phyloP scores from a whole-genome alignment of 2,329 filamentous ascomycete species.

The Teratosphaeria epicoccoides region DNA sequence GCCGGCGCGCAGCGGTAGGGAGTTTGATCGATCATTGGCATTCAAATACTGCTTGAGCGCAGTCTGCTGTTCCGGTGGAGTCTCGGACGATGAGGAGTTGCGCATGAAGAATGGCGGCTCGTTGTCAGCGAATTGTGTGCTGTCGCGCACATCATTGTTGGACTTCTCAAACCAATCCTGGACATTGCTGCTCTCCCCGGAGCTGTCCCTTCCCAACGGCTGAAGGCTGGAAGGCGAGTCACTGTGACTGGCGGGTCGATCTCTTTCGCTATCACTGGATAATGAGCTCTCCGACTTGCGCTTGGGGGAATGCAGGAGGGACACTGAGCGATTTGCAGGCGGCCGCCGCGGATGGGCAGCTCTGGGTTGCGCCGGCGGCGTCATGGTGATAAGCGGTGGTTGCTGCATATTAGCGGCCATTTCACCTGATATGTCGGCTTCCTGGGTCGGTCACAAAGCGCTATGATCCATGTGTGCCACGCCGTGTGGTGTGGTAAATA shows the following conservation, averaged over 20 bases:
- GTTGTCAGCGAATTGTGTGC: slow-evolving; percentile 33
- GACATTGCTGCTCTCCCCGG: slow-evolving; percentile 42
- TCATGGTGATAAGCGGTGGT: background rate
- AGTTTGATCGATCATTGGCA: slow-evolving; percentile 6
- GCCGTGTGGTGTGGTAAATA: background rate
- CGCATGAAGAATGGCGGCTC: slow-evolving; percentile 32
- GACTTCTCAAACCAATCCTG: slow-evolving; percentile 43
- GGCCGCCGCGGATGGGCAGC: slow-evolving; percentile 30
- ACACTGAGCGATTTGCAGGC: slow-evolving; percentile 37
- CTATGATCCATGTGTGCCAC: background rate
- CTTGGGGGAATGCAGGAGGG: slow-evolving; percentile 32
- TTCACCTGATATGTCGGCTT: background rate
- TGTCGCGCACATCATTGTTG: slow-evolving; percentile 38
- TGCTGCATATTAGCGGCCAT: background rate
- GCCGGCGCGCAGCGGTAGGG: slow-evolving; percentile 21
- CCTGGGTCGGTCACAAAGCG: background rate
- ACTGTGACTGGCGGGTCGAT: slow-evolving; percentile 6
- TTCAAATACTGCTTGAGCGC: slow-evolving; percentile 7
- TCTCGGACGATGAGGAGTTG: slow-evolving; percentile 31
- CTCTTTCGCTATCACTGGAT: slow-evolving; percentile 6
- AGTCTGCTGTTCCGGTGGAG: slow-evolving; percentile 27
- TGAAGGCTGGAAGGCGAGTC: slow-evolving; percentile 31
- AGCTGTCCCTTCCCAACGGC: slow-evolving; percentile 31
- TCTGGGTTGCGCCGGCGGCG: background rate
- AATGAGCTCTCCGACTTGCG: slow-evolving; percentile 11